Base-by-base conservation (phyloP, 306 rosid genomes). In the Arachis hypogaea region DNA sequence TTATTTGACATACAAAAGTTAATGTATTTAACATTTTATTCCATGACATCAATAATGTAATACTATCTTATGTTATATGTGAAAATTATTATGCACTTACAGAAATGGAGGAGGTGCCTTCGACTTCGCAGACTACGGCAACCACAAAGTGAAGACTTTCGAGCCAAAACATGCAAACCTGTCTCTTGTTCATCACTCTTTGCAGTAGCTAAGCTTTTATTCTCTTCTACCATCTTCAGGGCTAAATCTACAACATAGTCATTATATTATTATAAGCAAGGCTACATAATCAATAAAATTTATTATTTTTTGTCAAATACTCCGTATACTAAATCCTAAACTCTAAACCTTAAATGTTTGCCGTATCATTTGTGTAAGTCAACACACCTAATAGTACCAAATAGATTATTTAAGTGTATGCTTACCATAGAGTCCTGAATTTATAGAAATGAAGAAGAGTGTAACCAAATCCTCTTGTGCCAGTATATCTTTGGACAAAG, bases 101-200 rank as follows among this genome's bases (percentile, higher is more conserved):
- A 75, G 2, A 73, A 70, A 30, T 45, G 68, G 7, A 69, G 36
- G 38, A 73, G 68, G 5, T 56, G 54, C 50, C 52, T 79, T 4
- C 66, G 50, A 40, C 42, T 55, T 3, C 42, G 9, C 10, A 1
- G 58, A 64, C 75, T 51, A 50, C 41, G 64, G 65, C 74, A 77
- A 30, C 12, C 30, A 10, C 77, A 68, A 68, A 1, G 4, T 6
- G 52, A 64, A 59, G 57, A 44, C 71, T 79, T 83, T 29, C 81
- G 60, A 40, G 86, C 84, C 79, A 83, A 66, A 28, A 83, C 16
- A 22, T 83, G 84, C 69, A 83, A 76, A n/a, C 57, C 80, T 2
- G 84, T 79, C 74, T 79, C 71, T 33, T 33, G 38, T 7, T 33
- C 11, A 3, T 11, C 68, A 47, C 2, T 70, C n/a, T 77, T 51